These are phyloP conservation scores for Termitomyces sp. DNA, from an alignment of 768 basidiomycete genomes.

Conservation along the genomic window DNA sequence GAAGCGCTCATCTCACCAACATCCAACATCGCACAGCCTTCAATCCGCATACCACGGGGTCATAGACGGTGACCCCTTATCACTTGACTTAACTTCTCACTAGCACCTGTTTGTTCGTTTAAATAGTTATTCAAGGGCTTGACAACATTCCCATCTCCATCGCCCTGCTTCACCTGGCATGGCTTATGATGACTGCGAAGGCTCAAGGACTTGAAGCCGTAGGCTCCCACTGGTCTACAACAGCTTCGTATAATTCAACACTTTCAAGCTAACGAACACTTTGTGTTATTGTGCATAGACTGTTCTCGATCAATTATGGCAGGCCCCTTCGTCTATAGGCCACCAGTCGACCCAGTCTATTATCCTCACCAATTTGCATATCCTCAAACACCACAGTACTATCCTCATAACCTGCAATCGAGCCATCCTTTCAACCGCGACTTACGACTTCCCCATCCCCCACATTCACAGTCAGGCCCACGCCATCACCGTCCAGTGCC, in stretches of 20 bases:
- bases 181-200: neutral
- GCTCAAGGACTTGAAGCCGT: neutral
- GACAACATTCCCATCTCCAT: too few species aligned
- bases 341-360: neutral
- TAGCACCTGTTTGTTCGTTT: neutral
- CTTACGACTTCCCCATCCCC: neutral
- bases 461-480: neutral
- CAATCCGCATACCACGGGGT: neutral
- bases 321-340: neutral
- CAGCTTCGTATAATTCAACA: neutral
- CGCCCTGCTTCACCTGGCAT: neutral
- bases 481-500: too few species aligned
- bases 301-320: neutral
- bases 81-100: too few species aligned
- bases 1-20: neutral
- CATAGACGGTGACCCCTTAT: too few species aligned
- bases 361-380: neutral
- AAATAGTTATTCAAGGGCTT: neutral
- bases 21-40: neutral
- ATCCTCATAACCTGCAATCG: too few species aligned
- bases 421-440: neutral
- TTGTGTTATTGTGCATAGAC: neutral
- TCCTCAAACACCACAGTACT: neutral
- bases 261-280: neutral
- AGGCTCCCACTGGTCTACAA: neutral